Conservation (phyloP, 2,329 filamentous ascomycete species). For the Lachnum nothofagi region DNA sequence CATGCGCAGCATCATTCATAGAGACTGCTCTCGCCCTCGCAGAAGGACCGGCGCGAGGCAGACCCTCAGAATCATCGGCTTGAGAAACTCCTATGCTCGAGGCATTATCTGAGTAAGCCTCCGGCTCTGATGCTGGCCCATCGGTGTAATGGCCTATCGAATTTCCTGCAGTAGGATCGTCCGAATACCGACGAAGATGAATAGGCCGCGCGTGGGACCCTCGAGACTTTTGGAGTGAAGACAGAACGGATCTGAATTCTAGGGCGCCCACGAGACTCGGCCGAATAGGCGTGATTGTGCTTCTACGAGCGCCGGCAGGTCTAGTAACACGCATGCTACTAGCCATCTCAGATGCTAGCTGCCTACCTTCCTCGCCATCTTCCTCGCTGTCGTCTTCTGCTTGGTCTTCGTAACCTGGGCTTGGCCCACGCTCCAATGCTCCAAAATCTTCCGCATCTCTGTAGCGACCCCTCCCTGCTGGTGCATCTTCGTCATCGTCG, state of each 20-base stretch:
- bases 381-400: conserved; percentile 39
- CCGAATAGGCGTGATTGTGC: conserved; percentile 78
- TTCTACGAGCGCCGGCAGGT: conserved; percentile 58
- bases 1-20: conserved; percentile 26
- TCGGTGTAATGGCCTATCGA: conserved; percentile 27
- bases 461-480: conserved; percentile 31
- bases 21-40: conserved; percentile 29
- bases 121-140: conserved; percentile 42
- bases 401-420: conserved; percentile 41
- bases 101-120: conserved; percentile 32
- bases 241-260: conserved; percentile 86
- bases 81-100: conserved; percentile 39
- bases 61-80: conserved; percentile 22
- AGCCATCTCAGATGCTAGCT: conserved; percentile 75
- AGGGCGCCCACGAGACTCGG: conserved; percentile 89
- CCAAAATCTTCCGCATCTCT: conserved; percentile 29
- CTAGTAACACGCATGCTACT: conserved; percentile 88
- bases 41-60: conserved; percentile 13
- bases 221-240: conserved; percentile 77
- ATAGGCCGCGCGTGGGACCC: conserved; percentile 69
- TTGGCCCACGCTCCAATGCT: conserved; percentile 27
- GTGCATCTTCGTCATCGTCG: conserved; percentile 50
- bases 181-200: conserved; percentile 63
- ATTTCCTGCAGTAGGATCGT: conserved; percentile 39
- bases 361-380: conserved; percentile 53